Conservation (phyloP, 768 basidiomycete species). For the Zangia roseola region DNA sequence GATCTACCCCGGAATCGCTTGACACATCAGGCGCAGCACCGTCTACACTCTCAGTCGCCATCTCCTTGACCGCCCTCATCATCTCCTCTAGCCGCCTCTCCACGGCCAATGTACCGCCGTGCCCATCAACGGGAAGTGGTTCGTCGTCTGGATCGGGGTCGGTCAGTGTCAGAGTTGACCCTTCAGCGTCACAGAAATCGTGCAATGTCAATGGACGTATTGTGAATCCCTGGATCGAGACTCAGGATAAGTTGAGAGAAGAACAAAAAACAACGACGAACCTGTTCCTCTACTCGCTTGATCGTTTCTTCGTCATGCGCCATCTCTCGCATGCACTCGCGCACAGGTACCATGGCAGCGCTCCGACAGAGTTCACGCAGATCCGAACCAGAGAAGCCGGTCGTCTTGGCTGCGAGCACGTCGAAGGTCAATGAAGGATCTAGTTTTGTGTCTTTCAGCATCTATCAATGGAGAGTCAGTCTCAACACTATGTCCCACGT, state of each 20-base stretch:
- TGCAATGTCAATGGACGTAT: conserved; percentile 67
- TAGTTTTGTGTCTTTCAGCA: conserved; percentile 78
- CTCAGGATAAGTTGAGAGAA: not conserved
- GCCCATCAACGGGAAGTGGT: conserved; percentile 12
- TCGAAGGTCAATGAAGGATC: conserved; percentile 60
- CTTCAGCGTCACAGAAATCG: conserved; percentile 61
- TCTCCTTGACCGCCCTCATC: not conserved
- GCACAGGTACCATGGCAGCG: conserved; percentile 90
- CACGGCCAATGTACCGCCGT: not conserved
- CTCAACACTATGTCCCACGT: too few relatives aligned
- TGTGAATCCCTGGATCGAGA: conserved; percentile 59
- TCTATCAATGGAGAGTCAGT: conserved; percentile 46
- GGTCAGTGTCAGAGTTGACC: conserved; percentile 25
- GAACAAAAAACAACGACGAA: conserved; percentile 14
- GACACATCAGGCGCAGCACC: not conserved
- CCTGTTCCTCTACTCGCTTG: conserved; percentile 43
- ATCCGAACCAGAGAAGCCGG: conserved; percentile 86
- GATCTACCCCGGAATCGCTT: not conserved
- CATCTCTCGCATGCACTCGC: conserved; percentile 70
- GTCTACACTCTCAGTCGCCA: not conserved
- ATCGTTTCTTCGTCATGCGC: conserved; percentile 49
- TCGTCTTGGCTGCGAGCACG: conserved; percentile 63
- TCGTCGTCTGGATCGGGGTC: conserved; percentile 30
- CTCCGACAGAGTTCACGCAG: conserved; percentile 89
- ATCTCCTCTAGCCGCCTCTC: conserved; percentile 2